Percentiles rank a stretch among this genome's conserved stretches.
phyloP scores from a whole-genome alignment of 495 filamentous ascomycete genomes.

The Xylaria venustula region DNA sequence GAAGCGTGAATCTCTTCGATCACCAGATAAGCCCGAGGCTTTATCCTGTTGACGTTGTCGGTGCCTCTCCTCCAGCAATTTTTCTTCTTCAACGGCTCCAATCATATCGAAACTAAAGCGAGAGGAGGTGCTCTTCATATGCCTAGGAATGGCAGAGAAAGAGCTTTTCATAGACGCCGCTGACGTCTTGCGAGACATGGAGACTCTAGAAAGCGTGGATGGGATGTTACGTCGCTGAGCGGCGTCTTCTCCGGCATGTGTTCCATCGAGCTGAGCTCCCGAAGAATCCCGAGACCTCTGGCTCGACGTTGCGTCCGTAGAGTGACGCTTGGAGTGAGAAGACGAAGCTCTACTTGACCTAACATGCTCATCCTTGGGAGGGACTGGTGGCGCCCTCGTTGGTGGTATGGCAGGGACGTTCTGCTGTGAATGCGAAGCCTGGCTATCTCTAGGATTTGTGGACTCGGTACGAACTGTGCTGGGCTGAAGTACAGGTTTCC shows the following conservation, averaged over 20 bases:
- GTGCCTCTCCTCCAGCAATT: constrained; percentile 80
- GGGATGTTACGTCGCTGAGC: constrained; percentile 36
- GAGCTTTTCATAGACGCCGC: constrained; percentile 39
- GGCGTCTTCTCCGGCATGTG: constrained; percentile 18
- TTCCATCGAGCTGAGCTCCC: constrained; percentile 10
- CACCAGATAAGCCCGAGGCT: constrained; percentile 31
- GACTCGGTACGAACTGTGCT: constrained; percentile 14
- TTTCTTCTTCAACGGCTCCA: constrained; percentile 78
- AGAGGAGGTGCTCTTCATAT: constrained; percentile 83
- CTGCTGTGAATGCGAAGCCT: constrained; percentile 12
- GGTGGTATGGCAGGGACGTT: constrained; percentile 11
- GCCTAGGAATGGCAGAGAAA: constrained; percentile 60
- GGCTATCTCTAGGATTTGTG: constrained; percentile 7
- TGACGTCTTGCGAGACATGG: constrained; percentile 40
- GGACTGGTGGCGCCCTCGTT: constrained; percentile 31
- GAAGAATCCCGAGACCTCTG: constrained; percentile 23
- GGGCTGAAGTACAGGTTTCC: constrained; percentile 41
- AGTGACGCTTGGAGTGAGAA: constrained; percentile 29
- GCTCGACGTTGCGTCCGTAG: constrained; percentile 12
- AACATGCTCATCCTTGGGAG: constrained; percentile 34
- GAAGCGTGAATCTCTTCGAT: constrained; percentile 39
- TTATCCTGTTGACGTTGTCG: constrained; percentile 65
- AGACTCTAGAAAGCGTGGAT: constrained; percentile 27
- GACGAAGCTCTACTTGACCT: constrained; percentile 30
- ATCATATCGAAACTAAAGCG: constrained; percentile 92